Evolutionary conservation across 1,284 basidiomycete genomes (phyloP), one percentile per base, ranked within the genome.

Genomic region (Ceratobasidium sp.): DNA sequence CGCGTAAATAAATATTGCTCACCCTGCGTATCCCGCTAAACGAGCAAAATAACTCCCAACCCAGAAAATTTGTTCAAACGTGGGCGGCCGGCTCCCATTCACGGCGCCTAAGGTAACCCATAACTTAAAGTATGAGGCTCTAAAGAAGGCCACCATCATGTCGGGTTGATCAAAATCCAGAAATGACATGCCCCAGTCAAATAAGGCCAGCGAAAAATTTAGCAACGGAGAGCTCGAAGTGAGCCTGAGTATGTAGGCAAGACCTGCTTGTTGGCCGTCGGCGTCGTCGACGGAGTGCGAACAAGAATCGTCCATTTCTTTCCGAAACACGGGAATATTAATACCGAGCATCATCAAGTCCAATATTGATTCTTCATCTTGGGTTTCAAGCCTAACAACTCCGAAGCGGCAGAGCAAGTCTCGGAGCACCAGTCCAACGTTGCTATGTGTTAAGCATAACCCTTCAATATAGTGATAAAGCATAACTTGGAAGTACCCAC

Each of bases 361-460:
- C 15, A 36, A 8, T 17, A 59, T 19, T 4, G 15, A 5, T n/a
- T 19, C 33, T 59, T 59, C 31, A 36, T 36, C 15, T 7, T 1
- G 1, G 17, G 19, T n/a, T 22, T 59, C 56, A 14, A 36, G 9
- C 14, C 27, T 15, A 19, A 59, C 31, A 5, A 59, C 31, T 36
- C 29, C 31, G 36, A 59, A 59, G 7, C 56, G 56, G n/a, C 31
- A 59, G 36, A 59, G 14, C 14, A 59, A 4, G n/a, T 59, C 56
- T n/a, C n/a, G 31, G n/a, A 59, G 56, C 33, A n/a, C 36, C 7
- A 6, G 27, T 15, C 29, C 29, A 15, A 54, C 24, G 14, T 54
- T 27, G 36, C 36, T 41, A 11, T 5, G 36, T 4, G 36, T 11
- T 11, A 41, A 11, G 11, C 36, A 11, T 11, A 41, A 41, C 6